Evolutionary conservation across 2,329 filamentous ascomycete genomes (phyloP), one percentile per base, ranked within the genome.

Genomic region (Aspergillus ruber): DNA sequence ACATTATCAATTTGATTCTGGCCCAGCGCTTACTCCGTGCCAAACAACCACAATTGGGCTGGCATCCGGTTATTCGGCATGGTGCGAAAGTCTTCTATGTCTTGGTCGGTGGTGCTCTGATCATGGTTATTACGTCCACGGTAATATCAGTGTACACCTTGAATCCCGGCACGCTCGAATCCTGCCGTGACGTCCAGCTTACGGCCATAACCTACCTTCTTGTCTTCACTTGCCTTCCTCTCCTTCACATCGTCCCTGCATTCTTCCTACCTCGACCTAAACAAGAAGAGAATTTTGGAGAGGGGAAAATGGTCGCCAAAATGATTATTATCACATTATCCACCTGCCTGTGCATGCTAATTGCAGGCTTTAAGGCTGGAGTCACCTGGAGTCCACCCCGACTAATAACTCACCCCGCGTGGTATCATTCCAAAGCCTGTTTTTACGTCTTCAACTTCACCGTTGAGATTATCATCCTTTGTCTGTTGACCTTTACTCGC

Each of bases 381-480:
- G 79, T 78, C 1, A 70, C 62, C 23, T 88, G 77, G 66, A 72
- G 73, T 47, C 61, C 73, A 0, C 69, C 71, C 20, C 77, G 75
- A 23, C 80, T 74, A 3, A 57, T 60, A 47, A 71, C 40, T 9
- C 38, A 80, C 48, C 82, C 86, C 2, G 83, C 83, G 4, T 86
- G 83, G 78, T 91, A 84, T 63, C 79, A 88, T 58, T 73, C 73
- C 59, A 86, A 84, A 63, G 79, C 82, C 1, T 81, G 79, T 58
- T 95, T 89, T 72, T 95, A 93, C 71, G 70, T 82, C 61, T 87
- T 93, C 72, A 86, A 88, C 69, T 94, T 87, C 61, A 73, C 72
- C 13, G 74, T 90, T 33, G 90, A 95, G 67, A 71, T 90, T 36
- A 61, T 85, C 20, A 81, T 89, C 33, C 76, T 91, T 4, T 78